Evolutionary conservation across 805 yeast genomes (phyloP).

Genomic region (Barnettozyma salicaria): DNA sequence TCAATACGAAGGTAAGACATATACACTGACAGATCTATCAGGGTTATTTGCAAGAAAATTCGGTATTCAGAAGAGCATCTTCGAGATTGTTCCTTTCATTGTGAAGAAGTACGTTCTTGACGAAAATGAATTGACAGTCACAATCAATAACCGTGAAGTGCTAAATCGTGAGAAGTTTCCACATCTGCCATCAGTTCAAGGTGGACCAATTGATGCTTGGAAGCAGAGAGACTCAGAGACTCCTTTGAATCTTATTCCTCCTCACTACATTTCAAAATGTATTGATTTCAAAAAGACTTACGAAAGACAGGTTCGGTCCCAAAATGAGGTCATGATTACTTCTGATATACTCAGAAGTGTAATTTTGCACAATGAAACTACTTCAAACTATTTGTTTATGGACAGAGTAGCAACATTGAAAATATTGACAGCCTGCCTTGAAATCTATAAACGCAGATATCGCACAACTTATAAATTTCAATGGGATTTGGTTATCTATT

Average conservation of each 20-base stretch:
- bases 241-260: constrained; percentile 4
- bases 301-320: constrained; percentile 1
- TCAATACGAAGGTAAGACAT: constrained; percentile 3
- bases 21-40: constrained; percentile 10
- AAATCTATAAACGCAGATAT: too few species aligned
- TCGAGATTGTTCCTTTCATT: constrained; percentile 17
- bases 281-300: constrained; percentile 5
- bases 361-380: constrained; percentile 5
- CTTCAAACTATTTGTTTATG: constrained; percentile 2
- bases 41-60: constrained; percentile 3
- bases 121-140: constrained; percentile 7
- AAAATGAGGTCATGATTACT: constrained; percentile 1
- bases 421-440: background rate
- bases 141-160: constrained; percentile 7
- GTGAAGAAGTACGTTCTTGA: background rate
- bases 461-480: background rate
- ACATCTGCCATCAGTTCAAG: background rate
- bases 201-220: background rate
- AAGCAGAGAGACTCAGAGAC: background rate
- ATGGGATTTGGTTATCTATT: constrained; percentile 1
- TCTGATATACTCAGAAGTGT: constrained; percentile 14
- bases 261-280: constrained; percentile 5
- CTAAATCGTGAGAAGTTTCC: constrained; percentile 6
- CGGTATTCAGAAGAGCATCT: constrained; percentile 5
- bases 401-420: constrained; percentile 6